Base-by-base conservation (phyloP, 148 eudicot genomes). In the Drosera capensis region DNA sequence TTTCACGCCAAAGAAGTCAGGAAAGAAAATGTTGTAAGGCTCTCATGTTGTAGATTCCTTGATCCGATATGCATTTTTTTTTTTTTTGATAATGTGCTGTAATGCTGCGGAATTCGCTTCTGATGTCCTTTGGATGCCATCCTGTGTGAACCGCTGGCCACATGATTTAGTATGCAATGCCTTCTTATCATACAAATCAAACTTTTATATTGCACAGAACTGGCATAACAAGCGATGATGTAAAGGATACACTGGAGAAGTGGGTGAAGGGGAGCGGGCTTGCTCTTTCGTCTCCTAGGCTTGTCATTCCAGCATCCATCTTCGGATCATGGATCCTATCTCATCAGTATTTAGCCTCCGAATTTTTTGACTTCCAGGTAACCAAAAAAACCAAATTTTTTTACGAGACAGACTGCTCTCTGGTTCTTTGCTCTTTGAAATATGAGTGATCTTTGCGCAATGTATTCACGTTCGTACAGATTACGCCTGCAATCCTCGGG, bases 241-340 rank as follows among this genome's bases (percentile, higher is more conserved):
- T 90, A 64, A 49, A 68, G 47, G 85, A 80, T 57, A 7, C 48
- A 2, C 29, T 84, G 15, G 87, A 78, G 70, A 90, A 43, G 71
- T 28, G 71, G 13, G 40, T 80, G 2, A 71, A 57, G 72, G 97
- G 95, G 48, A 60, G 78, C 60, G 70, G 93, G 35, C 65, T 84
- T 35, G 95, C 95, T 57, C 93, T 90, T 51, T 84, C 97, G 40
- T 90, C 97, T 20, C 85, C 95, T 1, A 67, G 97, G 64, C 79
- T 88, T 44, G 92, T 84, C 23, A 63, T 88, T 59, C 97, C 97
- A 21, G 87, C 82, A 28, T 86, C 79, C 20, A 75, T 88, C 43
- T 88, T 66, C 48, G 97, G 93, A 59, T 39, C 78, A 54, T 90
- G 95, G 95, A 71, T 74, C 44, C 59, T 90, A 25, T 80, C 76